Evolutionary conservation across 805 yeast genomes (phyloP).

Genomic region (Starmera amethionina): DNA sequence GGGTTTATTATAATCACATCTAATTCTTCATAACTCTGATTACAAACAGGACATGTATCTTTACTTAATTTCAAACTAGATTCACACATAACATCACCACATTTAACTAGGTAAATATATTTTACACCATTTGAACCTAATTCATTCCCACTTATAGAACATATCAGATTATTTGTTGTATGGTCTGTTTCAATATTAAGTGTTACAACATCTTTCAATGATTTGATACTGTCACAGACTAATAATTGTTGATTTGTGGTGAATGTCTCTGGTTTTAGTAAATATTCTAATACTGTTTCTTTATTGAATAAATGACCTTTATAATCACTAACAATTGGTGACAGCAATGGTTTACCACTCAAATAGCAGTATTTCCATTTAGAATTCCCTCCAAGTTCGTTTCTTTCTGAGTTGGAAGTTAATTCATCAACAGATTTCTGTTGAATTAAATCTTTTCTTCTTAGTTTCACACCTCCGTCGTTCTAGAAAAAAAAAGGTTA

Average conservation of each 20-base stretch:
- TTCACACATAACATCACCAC: constrained; percentile 33
- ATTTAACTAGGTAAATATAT: constrained; percentile 36
- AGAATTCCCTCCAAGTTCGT: constrained; percentile 11
- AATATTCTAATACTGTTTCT: constrained; percentile 47
- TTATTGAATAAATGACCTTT: constrained; percentile 58
- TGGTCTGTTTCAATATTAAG: constrained; percentile 21
- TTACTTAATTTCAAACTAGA: constrained; percentile 17
- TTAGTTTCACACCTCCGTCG: constrained; percentile 70
- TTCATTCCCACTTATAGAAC: constrained; percentile 27
- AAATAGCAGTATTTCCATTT: constrained; percentile 39
- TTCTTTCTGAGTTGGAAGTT: too few species aligned
- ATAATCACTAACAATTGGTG: constrained; percentile 58
- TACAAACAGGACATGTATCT: constrained; percentile 34
- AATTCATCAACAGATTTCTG: constrained; percentile 2
- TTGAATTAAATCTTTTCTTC: constrained; percentile 38
- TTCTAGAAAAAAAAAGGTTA: constrained; percentile 22
- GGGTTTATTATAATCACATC: constrained; percentile 32
- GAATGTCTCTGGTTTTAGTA: constrained; percentile 30
- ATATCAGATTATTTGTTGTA: constrained; percentile 19
- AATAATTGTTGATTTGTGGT: constrained; percentile 15
- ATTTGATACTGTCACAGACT: constrained; percentile 23
- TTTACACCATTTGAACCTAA: constrained; percentile 25
- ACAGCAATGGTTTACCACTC: constrained; percentile 31
- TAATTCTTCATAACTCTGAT: constrained; percentile 6
- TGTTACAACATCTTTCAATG: constrained; percentile 35